These are phyloP conservation scores for Schizophyllum commune DNA, from an alignment of 1,284 basidiomycete genomes.

Conservation along the genomic window DNA sequence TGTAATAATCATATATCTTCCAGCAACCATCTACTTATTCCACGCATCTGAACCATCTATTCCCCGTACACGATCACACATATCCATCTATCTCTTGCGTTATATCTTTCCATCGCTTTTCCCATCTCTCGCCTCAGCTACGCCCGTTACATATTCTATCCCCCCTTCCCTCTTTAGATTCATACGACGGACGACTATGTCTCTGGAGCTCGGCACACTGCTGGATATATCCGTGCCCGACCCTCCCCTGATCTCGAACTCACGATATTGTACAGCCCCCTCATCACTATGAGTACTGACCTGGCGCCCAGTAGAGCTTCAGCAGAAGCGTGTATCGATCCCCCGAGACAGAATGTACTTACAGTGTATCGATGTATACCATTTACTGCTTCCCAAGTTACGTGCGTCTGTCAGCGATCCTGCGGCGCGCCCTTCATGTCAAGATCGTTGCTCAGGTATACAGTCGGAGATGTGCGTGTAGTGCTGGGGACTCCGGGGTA, in stretches of 20 bases:
- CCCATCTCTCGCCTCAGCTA: background rate
- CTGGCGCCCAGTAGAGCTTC: background rate
- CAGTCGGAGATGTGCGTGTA: too few relatives aligned
- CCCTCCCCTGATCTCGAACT: background rate
- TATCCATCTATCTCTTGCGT: too few relatives aligned
- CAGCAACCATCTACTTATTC: background rate
- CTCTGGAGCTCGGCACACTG: background rate
- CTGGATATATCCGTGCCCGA: background rate
- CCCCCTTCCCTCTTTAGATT: background rate
- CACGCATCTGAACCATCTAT: background rate
- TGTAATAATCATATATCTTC: background rate
- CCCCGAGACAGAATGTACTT: background rate
- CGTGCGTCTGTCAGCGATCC: background rate
- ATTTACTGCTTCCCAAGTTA: background rate
- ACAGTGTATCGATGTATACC: background rate
- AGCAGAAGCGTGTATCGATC: background rate
- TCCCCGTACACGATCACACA: too few relatives aligned
- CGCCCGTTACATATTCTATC: background rate
- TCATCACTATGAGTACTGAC: background rate
- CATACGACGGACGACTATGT: background rate
- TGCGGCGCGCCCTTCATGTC: too few relatives aligned
- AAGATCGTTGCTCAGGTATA: too few relatives aligned
- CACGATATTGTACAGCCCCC: background rate
- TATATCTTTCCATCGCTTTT: background rate
- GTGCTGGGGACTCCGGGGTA: too few relatives aligned